Base-by-base conservation (phyloP, 1,284 basidiomycete genomes). In the Mycena sp. region DNA sequence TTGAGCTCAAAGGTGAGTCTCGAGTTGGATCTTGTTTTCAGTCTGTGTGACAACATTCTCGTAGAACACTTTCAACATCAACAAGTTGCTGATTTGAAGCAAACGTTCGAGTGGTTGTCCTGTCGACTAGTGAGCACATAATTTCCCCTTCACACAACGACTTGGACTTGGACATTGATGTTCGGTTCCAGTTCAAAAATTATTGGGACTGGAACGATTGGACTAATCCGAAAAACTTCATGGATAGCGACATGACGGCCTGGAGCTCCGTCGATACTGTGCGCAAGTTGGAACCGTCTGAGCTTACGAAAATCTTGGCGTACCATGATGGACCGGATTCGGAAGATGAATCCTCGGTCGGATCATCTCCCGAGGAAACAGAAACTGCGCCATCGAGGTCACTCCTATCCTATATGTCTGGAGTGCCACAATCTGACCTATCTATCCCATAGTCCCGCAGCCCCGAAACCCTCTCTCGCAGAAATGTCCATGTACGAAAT, bases 21-120 rank as follows among this genome's bases (percentile, higher is more conserved):
- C 11, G 26, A 2, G 12, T 9, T 9, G 7, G 9, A 17, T 14
- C 14, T 7, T 30, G 1, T 29, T 17, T 2, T n/a, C 21, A 2
- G 19, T 26, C 49, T 6, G 7, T 0, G 1, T 10, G 40, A 3
- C 5, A 58, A 58, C 23, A 3, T 7, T 25, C 4, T 45, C 7
- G 4, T 16, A 60, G 58, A 60, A 12, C 28, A 54, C 16, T 61
- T 61, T 17, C 44, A 49, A 21, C 59, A 61, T 19, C 59, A 55
- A 43, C 26, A 41, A 37, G 23, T 61, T 9, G 17, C 32, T 11
- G 59, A 61, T 49, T 11, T 61, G 29, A 61, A 61, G 17, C 46
- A 43, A 19, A 48, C 29, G 19, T 61, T 61, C n/a, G 59, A 61
- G 35, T 49, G 52, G 45, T 45, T 55, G 2, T 61, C 59, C 19